phyloP scores from a whole-genome alignment of 2,329 filamentous ascomycete species.

The Penicillium sclerotiorum region DNA sequence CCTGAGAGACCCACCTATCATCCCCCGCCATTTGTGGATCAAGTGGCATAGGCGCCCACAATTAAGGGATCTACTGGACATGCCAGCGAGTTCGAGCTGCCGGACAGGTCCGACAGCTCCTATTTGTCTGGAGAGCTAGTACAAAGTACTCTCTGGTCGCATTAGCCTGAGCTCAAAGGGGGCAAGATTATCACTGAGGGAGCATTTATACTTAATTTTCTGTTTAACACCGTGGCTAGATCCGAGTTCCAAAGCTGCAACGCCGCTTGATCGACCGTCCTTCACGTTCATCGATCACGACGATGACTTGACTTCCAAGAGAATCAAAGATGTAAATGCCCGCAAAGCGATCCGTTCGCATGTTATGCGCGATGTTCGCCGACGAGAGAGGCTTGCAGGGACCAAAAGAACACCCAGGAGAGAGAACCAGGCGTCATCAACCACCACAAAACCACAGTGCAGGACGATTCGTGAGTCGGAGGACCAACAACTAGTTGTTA shows the following conservation, averaged over 20 bases:
- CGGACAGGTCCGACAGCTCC: constrained; percentile 1
- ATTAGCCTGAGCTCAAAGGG: background rate
- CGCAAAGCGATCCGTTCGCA: constrained; percentile 46
- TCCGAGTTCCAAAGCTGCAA: constrained; percentile 20
- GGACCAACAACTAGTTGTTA: constrained; percentile 17
- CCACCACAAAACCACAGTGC: constrained; percentile 11
- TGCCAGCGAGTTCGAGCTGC: background rate
- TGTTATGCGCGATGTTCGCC: constrained; percentile 48
- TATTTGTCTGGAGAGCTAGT: constrained; percentile 4
- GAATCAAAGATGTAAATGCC: constrained; percentile 42
- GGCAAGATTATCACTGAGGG: background rate
- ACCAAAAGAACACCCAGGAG: constrained; percentile 39
- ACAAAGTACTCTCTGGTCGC: background rate
- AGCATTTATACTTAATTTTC: background rate
- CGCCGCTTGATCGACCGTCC: constrained; percentile 31
- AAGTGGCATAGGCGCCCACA: background rate
- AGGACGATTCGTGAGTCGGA: constrained; percentile 10
- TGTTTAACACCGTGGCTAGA: constrained; percentile 12
- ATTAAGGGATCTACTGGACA: background rate
- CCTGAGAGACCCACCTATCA: constrained; percentile 4
- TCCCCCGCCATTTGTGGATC: constrained; percentile 2
- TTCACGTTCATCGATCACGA: constrained; percentile 48
- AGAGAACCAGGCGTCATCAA: constrained; percentile 20
- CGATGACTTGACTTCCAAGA: constrained; percentile 41
- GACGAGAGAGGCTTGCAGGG: constrained; percentile 43